Base-by-base conservation (phyloP, 148 eudicot species). In the Camellia granthamiana region DNA sequence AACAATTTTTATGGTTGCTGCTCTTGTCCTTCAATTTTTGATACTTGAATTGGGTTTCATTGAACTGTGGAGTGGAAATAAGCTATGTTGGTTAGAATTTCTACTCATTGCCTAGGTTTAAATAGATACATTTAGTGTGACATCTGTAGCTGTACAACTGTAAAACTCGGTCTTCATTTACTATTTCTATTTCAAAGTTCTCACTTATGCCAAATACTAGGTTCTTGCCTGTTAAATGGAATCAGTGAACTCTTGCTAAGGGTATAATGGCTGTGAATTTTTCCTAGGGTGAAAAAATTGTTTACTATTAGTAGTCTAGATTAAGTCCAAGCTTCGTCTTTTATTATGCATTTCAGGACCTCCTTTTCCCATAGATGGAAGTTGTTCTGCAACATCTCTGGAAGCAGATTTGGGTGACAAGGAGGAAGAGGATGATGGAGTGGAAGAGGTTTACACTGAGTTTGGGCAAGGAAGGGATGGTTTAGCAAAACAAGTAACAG, bases 361-460 rank as follows among this genome's bases (percentile, higher is more conserved):
- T 12, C 42, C 12, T n/a, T 43, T 46, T 77, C 42, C 68, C 19
- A 21, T 62, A 13, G 55, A 5, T 77, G 16, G 44, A 61, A 10
- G 68, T 76, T 76, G 52, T 23, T 63, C 58, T 7, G 70, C 70
- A 4, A 77, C 47, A 18, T 63, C 14, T 77, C 18, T 63, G 8
- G 42, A 23, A 47, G 69, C 19, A 19, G 43, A 42, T 47, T 7
- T 76, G 13, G 69, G 18, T 76, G 52, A 49, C 5, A 7, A 1
- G 3, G 52, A 49, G 52, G 52, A 49, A 49, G 52, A 1, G 58
- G 30, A 19, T 38, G 52, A 49, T 49, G 52, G 55, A 76, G 56
- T 44, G 55, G 59, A n/a, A 77, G 56, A 47, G 54, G 21, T 56
- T 41, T 1, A 15, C 55, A 21, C 9, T 69, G 9, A 6, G 72